phyloP scores from a whole-genome alignment of 2,329 filamentous ascomycete species.

The Neofusicoccum umdonicola region DNA sequence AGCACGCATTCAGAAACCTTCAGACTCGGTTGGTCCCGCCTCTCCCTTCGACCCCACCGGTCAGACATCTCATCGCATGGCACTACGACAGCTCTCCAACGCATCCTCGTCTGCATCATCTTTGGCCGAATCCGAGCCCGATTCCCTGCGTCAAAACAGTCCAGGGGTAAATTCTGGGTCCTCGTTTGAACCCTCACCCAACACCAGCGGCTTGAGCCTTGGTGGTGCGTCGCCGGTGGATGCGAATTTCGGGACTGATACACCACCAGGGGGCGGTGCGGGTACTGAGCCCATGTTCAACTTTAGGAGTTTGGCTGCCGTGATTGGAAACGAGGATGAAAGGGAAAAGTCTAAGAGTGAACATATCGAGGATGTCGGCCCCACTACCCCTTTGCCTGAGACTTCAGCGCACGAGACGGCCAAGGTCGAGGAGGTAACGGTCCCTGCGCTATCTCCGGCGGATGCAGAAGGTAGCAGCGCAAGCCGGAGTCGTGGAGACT shows the following conservation, averaged over 20 bases:
- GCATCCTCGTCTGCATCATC: constrained; percentile 83
- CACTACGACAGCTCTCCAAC: constrained; percentile 80
- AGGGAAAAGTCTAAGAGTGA: constrained; percentile 1
- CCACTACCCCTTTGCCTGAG: background rate
- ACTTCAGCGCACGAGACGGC: background rate
- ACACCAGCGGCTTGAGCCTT: constrained; percentile 49
- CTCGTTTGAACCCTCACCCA: constrained; percentile 51
- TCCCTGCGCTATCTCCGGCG: background rate
- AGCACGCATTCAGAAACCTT: constrained; percentile 35
- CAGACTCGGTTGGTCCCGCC: constrained; percentile 33
- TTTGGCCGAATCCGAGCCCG: constrained; percentile 45
- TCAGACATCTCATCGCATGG: constrained; percentile 55
- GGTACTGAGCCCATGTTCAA: constrained; percentile 82
- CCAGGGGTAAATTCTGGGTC: constrained; percentile 38
- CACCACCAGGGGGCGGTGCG: constrained; percentile 51
- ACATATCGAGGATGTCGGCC: constrained; percentile 14
- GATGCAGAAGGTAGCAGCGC: background rate
- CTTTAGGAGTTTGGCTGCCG: constrained; percentile 80
- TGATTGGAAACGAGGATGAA: constrained; percentile 51
- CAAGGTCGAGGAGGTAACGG: background rate
- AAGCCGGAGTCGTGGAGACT: background rate
- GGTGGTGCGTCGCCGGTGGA: constrained; percentile 48
- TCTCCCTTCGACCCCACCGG: constrained; percentile 41
- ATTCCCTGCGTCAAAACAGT: constrained; percentile 18
- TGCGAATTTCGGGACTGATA: constrained; percentile 45